Percentiles rank a stretch among this genome's conserved stretches.
Evolutionary conservation across 352 stramenopile genomes (phyloP).

Genomic region (Phytophthora sansomeana): DNA sequence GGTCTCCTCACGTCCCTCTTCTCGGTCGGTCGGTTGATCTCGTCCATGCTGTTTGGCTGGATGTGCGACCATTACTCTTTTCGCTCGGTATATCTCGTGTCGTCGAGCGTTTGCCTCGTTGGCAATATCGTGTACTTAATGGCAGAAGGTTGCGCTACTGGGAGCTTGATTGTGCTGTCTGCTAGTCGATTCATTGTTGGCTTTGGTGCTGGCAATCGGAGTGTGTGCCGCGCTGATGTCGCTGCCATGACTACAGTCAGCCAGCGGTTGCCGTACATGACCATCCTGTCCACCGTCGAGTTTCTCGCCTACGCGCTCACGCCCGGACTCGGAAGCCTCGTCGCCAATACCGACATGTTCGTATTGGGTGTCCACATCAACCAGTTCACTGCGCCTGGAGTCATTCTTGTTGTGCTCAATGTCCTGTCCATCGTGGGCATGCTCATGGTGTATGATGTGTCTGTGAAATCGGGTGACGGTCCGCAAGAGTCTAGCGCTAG

Average conservation of each 20-base stretch:
- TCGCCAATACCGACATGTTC: slow-evolving; percentile 58
- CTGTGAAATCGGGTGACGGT: slow-evolving; percentile 55
- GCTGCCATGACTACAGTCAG: slow-evolving; percentile 67
- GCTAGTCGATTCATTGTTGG: slow-evolving; percentile 75
- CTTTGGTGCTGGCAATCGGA: slow-evolving; percentile 77
- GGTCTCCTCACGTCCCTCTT: slow-evolving; percentile 79
- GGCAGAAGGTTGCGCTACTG: slow-evolving; percentile 56
- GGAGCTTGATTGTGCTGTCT: slow-evolving; percentile 58
- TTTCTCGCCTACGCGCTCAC: slow-evolving; percentile 81
- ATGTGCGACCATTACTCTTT: slow-evolving; percentile 83
- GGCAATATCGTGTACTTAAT: slow-evolving; percentile 75
- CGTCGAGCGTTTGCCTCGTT: slow-evolving; percentile 60
- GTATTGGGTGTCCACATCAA: slow-evolving; percentile 71
- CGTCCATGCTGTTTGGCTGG: slow-evolving; percentile 77
- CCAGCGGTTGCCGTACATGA: slow-evolving; percentile 73
- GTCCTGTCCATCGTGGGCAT: slow-evolving; percentile 65
- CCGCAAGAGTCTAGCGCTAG: slow-evolving; percentile 41
- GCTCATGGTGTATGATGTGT: slow-evolving; percentile 59
- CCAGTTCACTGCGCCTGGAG: slow-evolving; percentile 65
- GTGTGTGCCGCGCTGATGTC: slow-evolving; percentile 78
- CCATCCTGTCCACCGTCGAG: slow-evolving; percentile 78
- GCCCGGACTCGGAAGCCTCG: slow-evolving; percentile 63
- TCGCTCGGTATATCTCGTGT: slow-evolving; percentile 74
- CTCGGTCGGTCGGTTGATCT: slow-evolving; percentile 74
- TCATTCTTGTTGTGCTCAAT: slow-evolving; percentile 68